Evolutionary conservation across 2,329 filamentous ascomycete species (phyloP), one percentile per base, ranked within the genome.

Genomic region (Botrytis byssoidea): DNA sequence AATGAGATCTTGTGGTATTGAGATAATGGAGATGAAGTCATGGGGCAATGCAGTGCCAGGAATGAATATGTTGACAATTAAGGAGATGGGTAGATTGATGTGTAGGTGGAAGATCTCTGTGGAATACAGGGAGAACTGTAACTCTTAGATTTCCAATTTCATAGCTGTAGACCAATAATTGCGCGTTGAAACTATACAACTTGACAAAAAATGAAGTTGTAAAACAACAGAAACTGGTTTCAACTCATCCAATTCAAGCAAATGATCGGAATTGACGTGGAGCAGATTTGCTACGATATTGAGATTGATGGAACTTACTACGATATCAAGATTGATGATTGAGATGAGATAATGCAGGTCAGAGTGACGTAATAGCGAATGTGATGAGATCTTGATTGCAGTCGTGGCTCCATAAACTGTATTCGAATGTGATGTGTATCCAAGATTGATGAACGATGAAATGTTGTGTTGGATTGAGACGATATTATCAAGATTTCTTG

Each of bases 351-450:
- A 66, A 48, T 37, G 63, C 42, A 48, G 42, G 20, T 48, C n/a
- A 48, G 20, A 9, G 48, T 40, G 29, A 48, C 25, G 12, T 29
- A 48, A 25, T 4, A 35, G 29, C 8, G 9, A 66, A 0, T 48
- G 63, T 48, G 63, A 66, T 37, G 20, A 46, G 63, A 48, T 66
- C 22, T 66, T 65, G n/a, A 46, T n/a, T 65, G 61, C 42, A 20
- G 20, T 66, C 25, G 63, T 25, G 22, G 16, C 35, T 25, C 6
- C 12, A 66, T 66, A 35, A 66, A 9, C 16, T 48, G 20, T 37
- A 29, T 20, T 37, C 6, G 10, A 66, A 66, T 25, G 22, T 32
- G 63, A 66, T 22, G 29, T 35, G 63, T 22, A 65, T 65, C 10
- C n/a, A 46, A 6, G 6, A 46, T 46, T 1, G 42, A 46, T 20